phyloP scores from a whole-genome alignment of 108 stramenopile genomes.

The Asterionellopsis glacialis region DNA sequence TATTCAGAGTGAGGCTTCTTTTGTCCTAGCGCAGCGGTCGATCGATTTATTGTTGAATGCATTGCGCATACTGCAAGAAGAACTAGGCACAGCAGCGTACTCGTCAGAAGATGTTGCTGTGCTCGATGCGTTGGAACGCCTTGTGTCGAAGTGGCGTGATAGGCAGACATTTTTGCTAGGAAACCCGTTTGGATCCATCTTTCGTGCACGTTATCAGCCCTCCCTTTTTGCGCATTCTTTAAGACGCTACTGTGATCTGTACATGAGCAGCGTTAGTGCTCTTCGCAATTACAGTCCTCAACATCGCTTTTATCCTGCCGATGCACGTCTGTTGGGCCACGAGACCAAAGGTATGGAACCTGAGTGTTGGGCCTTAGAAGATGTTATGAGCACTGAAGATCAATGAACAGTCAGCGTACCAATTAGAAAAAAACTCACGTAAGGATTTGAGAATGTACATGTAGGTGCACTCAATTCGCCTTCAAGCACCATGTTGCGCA shows the following conservation, averaged over 20 bases:
- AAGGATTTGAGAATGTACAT: no score
- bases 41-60: slow-evolving; percentile 72
- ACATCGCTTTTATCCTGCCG: slow-evolving; percentile 85
- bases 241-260: slow-evolving; percentile 62
- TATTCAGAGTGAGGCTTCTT: slow-evolving; percentile 45
- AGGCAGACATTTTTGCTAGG: slow-evolving; percentile 62
- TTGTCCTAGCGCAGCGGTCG: slow-evolving; percentile 47
- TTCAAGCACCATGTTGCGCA: no score
- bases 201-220: slow-evolving; percentile 80
- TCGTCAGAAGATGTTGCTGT: slow-evolving; percentile 59
- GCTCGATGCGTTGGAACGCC: slow-evolving; percentile 58
- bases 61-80: slow-evolving; percentile 53
- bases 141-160: slow-evolving; percentile 80
- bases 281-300: slow-evolving; percentile 73
- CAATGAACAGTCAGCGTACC: no score
- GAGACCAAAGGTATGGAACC: slow-evolving; percentile 50
- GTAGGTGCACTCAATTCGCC: no score
- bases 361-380: slow-evolving; percentile 51
- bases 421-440: no score
- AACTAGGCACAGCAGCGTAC: slow-evolving; percentile 44
- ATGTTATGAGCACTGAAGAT: slow-evolving; percentile 6
- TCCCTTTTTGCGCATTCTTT: slow-evolving; percentile 68
- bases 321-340: slow-evolving; percentile 65
- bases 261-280: slow-evolving; percentile 63
- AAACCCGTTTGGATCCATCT: slow-evolving; percentile 84